A percentile compares a stretch with the other conserved stretches of the same genome.
Evolutionary conservation across 139 green algal genomes (phyloP).

Genomic region (Coelastrella sp.): DNA sequence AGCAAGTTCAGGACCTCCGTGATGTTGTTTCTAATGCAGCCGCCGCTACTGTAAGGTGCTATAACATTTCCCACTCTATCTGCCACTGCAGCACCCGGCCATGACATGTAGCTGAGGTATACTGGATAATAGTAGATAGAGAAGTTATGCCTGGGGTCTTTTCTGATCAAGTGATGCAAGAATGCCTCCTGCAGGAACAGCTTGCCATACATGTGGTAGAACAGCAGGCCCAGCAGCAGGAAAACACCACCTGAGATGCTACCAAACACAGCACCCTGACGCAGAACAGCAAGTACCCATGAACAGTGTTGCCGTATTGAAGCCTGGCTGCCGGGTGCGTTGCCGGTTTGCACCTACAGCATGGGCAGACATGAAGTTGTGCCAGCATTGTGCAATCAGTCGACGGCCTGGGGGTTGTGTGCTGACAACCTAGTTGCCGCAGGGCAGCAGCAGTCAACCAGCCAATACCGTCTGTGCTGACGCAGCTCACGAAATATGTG

Average conservation of each 20-base stretch:
- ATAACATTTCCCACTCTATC: not conserved
- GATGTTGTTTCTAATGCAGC: not conserved
- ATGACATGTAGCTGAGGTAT: slow-evolving; percentile 73
- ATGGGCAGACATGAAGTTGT: too few relatives aligned
- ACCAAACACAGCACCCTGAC: slow-evolving; percentile 43
- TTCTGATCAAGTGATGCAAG: slow-evolving; percentile 83
- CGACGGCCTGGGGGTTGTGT: too few relatives aligned
- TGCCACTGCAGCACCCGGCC: slow-evolving; percentile 28
- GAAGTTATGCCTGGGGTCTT: slow-evolving; percentile 96
- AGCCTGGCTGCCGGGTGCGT: not conserved
- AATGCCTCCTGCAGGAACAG: slow-evolving; percentile 86
- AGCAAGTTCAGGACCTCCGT: not conserved
- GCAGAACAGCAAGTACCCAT: not conserved
- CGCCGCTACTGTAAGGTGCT: not conserved
- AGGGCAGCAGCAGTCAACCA: too few relatives aligned
- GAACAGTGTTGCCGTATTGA: not conserved
- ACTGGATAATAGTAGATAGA: slow-evolving; percentile 87
- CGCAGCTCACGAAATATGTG: too few relatives aligned
- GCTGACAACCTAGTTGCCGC: too few relatives aligned
- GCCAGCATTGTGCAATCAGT: too few relatives aligned
- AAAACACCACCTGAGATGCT: slow-evolving; percentile 61
- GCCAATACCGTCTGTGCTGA: too few relatives aligned
- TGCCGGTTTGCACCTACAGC: not conserved
- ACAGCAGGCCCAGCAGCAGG: slow-evolving; percentile 56
- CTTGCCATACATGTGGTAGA: slow-evolving; percentile 76